Evolutionary conservation across 2,329 filamentous ascomycete genomes (phyloP).

Genomic region (Arthrobotrys conoides): DNA sequence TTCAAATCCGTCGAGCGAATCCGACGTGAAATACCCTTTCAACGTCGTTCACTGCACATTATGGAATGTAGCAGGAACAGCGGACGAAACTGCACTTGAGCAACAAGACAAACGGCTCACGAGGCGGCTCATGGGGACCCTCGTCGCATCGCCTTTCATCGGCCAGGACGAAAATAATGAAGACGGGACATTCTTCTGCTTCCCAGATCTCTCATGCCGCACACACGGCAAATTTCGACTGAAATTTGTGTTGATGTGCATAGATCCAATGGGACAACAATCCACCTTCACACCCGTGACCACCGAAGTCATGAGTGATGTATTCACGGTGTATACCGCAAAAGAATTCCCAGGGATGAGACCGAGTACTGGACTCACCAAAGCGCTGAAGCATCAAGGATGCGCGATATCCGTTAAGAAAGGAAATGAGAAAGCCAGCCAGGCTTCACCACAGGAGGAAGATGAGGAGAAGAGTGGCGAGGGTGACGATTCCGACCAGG

Average conservation of each 20-base stretch:
- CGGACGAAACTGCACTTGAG: slow-evolving; percentile 78
- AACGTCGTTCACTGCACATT: slow-evolving; percentile 83
- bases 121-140: slow-evolving; percentile 82
- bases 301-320: slow-evolving; percentile 75
- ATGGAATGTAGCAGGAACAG: slow-evolving; percentile 77
- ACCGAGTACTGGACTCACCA: slow-evolving; percentile 80
- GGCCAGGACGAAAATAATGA: slow-evolving; percentile 80
- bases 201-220: slow-evolving; percentile 84
- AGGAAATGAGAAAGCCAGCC: slow-evolving; percentile 77
- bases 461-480: slow-evolving; percentile 63
- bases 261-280: slow-evolving; percentile 71
- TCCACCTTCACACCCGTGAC: slow-evolving; percentile 69
- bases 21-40: slow-evolving; percentile 76
- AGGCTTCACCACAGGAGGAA: slow-evolving; percentile 67
- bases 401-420: slow-evolving; percentile 90
- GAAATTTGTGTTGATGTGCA: slow-evolving; percentile 79
- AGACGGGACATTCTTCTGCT: slow-evolving; percentile 88
- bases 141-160: slow-evolving; percentile 82
- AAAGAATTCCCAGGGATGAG: slow-evolving; percentile 90
- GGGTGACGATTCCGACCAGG: slow-evolving; percentile 55
- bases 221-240: slow-evolving; percentile 82
- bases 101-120: slow-evolving; percentile 80
- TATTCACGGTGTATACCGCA: slow-evolving; percentile 85
- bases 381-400: slow-evolving; percentile 81
- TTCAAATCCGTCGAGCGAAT: slow-evolving; percentile 69